These are phyloP conservation scores for Funneliformis geosporum DNA, from an alignment of 192 early-diverging fungal species.

Conservation along the genomic window DNA sequence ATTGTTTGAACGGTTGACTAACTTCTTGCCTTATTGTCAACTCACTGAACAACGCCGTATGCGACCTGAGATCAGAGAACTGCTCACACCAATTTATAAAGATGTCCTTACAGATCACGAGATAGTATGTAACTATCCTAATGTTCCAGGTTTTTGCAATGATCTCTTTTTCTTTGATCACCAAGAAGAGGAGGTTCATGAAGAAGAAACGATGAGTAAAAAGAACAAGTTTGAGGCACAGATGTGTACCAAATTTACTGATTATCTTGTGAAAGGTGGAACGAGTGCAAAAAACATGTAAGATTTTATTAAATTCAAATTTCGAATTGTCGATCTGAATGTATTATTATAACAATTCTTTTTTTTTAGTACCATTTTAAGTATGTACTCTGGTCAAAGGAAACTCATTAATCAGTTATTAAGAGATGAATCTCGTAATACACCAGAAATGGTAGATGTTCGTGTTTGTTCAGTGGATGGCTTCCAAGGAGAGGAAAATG, in stretches of 20 bases:
- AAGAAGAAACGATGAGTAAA: conserved; percentile 37
- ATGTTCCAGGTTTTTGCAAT: conserved; percentile 50
- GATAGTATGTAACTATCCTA: conserved; percentile 37
- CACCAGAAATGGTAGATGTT: conserved; percentile 59
- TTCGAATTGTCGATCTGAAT: neutral
- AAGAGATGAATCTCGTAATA: conserved; percentile 18
- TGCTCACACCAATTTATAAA: conserved; percentile 54
- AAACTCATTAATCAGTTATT: conserved; percentile 41
- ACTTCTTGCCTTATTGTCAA: conserved; percentile 44
- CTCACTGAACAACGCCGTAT: conserved; percentile 58
- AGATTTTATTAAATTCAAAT: neutral
- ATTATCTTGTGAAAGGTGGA: conserved; percentile 41
- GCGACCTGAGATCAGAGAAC: conserved; percentile 53
- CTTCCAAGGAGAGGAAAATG: conserved; percentile 98
- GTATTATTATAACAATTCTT: neutral
- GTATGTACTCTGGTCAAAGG: conserved; percentile 59
- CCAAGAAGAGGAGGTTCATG: conserved; percentile 30
- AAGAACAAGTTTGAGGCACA: conserved; percentile 43
- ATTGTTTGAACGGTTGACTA: conserved; percentile 57
- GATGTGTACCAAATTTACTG: conserved; percentile 40
- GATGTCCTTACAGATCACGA: conserved; percentile 49
- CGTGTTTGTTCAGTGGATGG: conserved; percentile 94
- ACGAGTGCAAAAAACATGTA: conserved; percentile 36
- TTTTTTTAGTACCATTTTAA: conserved; percentile 48
- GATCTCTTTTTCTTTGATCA: conserved; percentile 41